Evolutionary conservation across 305 asterid genomes (phyloP), one percentile per base, ranked within the genome.

Genomic region (Fraxinus angustifolia): DNA sequence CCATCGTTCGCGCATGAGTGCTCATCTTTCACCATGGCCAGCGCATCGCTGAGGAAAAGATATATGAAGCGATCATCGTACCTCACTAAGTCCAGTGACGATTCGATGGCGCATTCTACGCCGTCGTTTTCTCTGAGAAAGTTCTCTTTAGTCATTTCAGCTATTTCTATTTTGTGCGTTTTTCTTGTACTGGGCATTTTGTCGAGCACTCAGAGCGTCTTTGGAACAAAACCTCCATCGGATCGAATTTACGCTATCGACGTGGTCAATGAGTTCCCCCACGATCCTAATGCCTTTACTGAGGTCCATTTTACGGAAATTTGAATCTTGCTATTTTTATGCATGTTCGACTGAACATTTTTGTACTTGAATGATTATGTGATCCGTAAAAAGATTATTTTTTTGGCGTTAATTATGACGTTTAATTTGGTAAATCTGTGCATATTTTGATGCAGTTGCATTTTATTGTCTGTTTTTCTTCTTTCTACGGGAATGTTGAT

Each of bases 251-350:
- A 92, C 83, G 82, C 89, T 19, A 88, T 82, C 75, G 81, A 88
- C 87, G 93, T 93, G 56, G 88, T 93, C 85, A 88, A 88, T 76
- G 96, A 84, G 88, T 93, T 86, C 80, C 96, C 92, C 75, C 98
- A 93, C 83, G 97, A 93, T 83, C 92, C 97, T 11, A 28, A 38
- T 14, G 98, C 98, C 7, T 93, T 93, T 73, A 92, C 98, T 74
- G 96, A 93, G 98, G 98, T 93, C 76, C 70, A 10, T 78, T 35
- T 79, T 45, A 11, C 73, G 38, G 19, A 28, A 28, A 28, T 76
- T 62, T 70, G 36, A 70, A 45, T 82, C 75, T n/a, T 17, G 2
- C 58, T 19, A 4, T 75, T 65, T 6, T 14, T 73, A n/a, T 62
- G 4, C 71, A 53, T 48, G 35, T 65, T 12, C 28, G 67, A 48